Evolutionary conservation across 2,329 filamentous ascomycete genomes (phyloP).

Genomic region (Pseudogymnoascus pannorum): DNA sequence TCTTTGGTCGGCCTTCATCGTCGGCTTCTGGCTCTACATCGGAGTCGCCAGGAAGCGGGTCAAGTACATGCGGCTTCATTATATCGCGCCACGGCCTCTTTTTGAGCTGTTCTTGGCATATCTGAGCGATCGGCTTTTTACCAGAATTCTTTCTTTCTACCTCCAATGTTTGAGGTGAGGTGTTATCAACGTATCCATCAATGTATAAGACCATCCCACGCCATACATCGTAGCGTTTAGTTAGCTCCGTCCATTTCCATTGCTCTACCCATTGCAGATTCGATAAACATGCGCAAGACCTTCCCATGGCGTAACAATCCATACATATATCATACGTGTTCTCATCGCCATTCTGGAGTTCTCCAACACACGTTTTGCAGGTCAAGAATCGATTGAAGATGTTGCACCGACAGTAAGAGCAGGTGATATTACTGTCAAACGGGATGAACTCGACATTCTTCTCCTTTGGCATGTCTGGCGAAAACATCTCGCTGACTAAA

Average conservation of each 20-base stretch:
- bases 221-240: slow-evolving; percentile 75
- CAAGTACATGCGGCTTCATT: slow-evolving; percentile 32
- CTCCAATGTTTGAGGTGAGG: slow-evolving; percentile 63
- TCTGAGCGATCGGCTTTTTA: slow-evolving; percentile 78
- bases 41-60: slow-evolving; percentile 33
- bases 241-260: slow-evolving; percentile 75
- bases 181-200: slow-evolving; percentile 58
- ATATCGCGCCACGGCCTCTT: slow-evolving; percentile 77
- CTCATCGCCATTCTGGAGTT: slow-evolving; percentile 57
- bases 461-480: slow-evolving; percentile 52
- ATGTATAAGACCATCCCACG: slow-evolving; percentile 68
- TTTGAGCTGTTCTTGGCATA: slow-evolving; percentile 86
- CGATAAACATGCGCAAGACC: slow-evolving; percentile 84
- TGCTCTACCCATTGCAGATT: slow-evolving; percentile 87
- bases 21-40: slow-evolving; percentile 52
- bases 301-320: slow-evolving; percentile 97
- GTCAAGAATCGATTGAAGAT: slow-evolving; percentile 97
- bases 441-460: slow-evolving; percentile 66
- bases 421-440: slow-evolving; percentile 88
- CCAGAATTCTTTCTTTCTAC: slow-evolving; percentile 58
- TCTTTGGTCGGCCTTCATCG: slow-evolving; percentile 59
- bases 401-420: slow-evolving; percentile 90
- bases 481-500: slow-evolving; percentile 80
- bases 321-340: slow-evolving; percentile 95
- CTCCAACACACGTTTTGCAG: slow-evolving; percentile 73